These are phyloP conservation scores for Phytophthora brassicae DNA, from an alignment of 352 stramenopile genomes.

Conservation along the genomic window DNA sequence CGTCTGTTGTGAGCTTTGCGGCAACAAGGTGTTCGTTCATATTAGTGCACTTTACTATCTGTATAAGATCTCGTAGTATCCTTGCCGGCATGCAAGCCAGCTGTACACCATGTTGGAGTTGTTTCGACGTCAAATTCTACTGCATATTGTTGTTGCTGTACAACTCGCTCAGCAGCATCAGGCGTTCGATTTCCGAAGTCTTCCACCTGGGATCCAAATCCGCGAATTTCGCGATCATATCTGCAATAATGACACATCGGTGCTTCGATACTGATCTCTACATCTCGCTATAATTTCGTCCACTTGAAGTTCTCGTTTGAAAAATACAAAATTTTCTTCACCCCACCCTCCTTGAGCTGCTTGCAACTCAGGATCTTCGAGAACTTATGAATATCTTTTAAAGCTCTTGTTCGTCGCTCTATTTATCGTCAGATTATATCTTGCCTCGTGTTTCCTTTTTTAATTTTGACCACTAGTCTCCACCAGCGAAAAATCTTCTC, in stretches of 20 bases:
- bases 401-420: constrained; percentile 26
- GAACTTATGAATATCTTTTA: constrained; percentile 43
- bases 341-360: constrained; percentile 27
- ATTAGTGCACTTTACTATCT: too few relatives aligned
- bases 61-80: too few relatives aligned
- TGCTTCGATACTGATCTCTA: constrained; percentile 42
- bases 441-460: constrained; percentile 12
- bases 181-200: constrained; percentile 29
- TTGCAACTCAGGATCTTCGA: constrained; percentile 35
- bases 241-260: constrained; percentile 26
- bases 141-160: constrained; percentile 33
- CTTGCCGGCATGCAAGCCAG: too few relatives aligned
- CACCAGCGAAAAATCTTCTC: constrained; percentile 50
- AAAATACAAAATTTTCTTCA: constrained; percentile 44
- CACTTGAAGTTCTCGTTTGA: constrained; percentile 47
- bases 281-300: constrained; percentile 48
- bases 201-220: constrained; percentile 53
- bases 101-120: too few relatives aligned
- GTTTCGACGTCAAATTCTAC: constrained; percentile 26
- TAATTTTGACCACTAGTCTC: constrained; percentile 22
- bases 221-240: constrained; percentile 35
- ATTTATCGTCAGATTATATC: constrained; percentile 17
- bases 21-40: too few relatives aligned
- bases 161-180: constrained; percentile 29
- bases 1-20: too few relatives aligned